Evolutionary conservation across 495 filamentous ascomycete species (phyloP).

Genomic region (Tuber brumale): DNA sequence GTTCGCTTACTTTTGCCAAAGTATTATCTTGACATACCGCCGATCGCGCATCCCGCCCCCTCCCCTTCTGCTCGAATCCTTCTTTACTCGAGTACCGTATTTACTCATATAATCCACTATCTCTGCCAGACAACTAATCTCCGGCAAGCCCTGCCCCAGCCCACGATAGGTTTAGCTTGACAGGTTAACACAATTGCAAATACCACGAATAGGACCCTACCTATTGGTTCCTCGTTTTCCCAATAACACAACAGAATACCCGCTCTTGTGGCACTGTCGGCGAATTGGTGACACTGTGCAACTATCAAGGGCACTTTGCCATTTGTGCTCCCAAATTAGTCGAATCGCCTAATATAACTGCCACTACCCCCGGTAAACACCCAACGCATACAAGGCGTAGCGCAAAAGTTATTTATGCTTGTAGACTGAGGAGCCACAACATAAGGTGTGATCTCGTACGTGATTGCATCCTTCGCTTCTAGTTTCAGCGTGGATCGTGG

Average conservation of each 20-base stretch:
- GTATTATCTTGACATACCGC: too few relatives aligned
- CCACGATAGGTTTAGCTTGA: too few relatives aligned
- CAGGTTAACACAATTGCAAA: too few relatives aligned
- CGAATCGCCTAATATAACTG: conserved; percentile 90
- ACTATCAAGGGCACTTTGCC: conserved; percentile 90
- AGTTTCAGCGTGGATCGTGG: conserved; percentile 63
- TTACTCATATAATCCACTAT: too few relatives aligned
- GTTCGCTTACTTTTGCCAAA: too few relatives aligned
- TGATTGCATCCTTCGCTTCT: conserved; percentile 69
- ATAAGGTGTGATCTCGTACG: conserved; percentile 94
- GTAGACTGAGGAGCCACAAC: conserved; percentile 94
- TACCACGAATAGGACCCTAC: conserved; percentile 20
- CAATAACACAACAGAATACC: conserved; percentile 94
- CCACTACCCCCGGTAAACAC: conserved; percentile 90
- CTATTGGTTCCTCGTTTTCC: conserved; percentile 66
- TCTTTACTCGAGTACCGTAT: too few relatives aligned
- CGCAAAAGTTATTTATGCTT: conserved; percentile 84
- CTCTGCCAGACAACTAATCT: too few relatives aligned
- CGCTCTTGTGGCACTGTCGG: conserved; percentile 86
- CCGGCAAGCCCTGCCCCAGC: too few relatives aligned
- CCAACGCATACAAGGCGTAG: conserved; percentile 92
- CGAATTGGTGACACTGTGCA: conserved; percentile 92
- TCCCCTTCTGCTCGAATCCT: too few relatives aligned
- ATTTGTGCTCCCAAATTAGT: conserved; percentile 91
- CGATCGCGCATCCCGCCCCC: too few relatives aligned